These are phyloP conservation scores for Lodderomyces theae DNA, from an alignment of 1,139 yeast genomes.

Conservation along the genomic window DNA sequence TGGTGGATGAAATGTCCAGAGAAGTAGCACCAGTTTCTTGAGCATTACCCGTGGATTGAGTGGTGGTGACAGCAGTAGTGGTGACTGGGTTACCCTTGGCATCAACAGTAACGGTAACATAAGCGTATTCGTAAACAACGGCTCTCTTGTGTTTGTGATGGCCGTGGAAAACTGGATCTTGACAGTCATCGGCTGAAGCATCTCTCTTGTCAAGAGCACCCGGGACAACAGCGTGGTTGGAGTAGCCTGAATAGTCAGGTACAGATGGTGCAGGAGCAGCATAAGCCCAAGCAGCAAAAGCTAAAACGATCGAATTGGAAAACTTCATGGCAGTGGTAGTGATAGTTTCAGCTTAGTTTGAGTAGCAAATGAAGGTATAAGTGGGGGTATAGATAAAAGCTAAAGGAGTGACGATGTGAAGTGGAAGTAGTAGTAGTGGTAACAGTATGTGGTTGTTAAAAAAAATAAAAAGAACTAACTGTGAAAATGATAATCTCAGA, in stretches of 20 bases:
- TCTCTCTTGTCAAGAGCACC: conserved; percentile 17
- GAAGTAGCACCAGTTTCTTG: conserved; percentile 13
- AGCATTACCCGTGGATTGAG: conserved; percentile 12
- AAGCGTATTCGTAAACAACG: conserved; percentile 37
- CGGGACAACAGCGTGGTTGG: conserved; percentile 17
- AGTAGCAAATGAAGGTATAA: too few relatives aligned
- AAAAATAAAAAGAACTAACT: too few relatives aligned
- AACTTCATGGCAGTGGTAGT: conserved; percentile 27
- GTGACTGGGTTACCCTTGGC: conserved; percentile 29
- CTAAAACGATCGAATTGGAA: conserved; percentile 27
- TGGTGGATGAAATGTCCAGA: conserved; percentile 11
- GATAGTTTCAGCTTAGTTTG: not conserved
- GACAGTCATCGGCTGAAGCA: conserved; percentile 30
- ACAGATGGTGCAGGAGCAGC: conserved; percentile 46
- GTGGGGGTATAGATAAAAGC: too few relatives aligned
- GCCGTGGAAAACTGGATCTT: conserved; percentile 36
- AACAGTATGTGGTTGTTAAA: too few relatives aligned
- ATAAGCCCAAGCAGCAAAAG: conserved; percentile 39
- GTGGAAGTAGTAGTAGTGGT: conserved; percentile 1
- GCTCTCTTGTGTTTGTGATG: conserved; percentile 46
- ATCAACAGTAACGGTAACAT: conserved; percentile 46
- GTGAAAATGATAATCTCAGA: too few relatives aligned
- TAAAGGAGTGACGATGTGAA: too few relatives aligned
- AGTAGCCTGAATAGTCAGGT: conserved; percentile 13
- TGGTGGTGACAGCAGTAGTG: conserved; percentile 14